Base-by-base conservation (phyloP, 495 filamentous ascomycete genomes). In the Penicillium bovifimosum region DNA sequence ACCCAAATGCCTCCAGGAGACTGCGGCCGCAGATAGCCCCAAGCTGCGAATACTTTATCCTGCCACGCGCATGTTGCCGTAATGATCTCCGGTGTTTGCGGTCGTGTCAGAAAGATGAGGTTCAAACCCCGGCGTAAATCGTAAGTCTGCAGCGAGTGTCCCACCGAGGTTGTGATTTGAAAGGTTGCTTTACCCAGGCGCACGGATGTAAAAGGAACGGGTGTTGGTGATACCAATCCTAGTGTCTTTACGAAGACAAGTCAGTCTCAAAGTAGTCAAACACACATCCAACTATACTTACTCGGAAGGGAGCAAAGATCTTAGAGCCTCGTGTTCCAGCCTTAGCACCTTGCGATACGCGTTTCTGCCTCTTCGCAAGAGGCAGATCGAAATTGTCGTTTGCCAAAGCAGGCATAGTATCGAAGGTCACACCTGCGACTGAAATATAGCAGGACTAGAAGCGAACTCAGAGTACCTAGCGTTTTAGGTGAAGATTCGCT, bases 91-190 rank as follows among this genome's bases (percentile, higher is more conserved):
- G 91, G 91, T 0, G 91, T 96, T 66, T 90, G 86, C 9, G 95
- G 93, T 33, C 89, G 80, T 18, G 87, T 96, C 48, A 96, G 78
- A 63, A 97, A 99, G 48, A 96, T 80, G 36, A 97, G 81, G 58
- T 90, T 91, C 63, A 99, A 76, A 18, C 91, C 91, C 65, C 80
- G 84, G 59, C 84, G 87, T 44, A 97, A 72, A 65, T 97, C 93
- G 70, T 97, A 97, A 2, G 93, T 97, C 65, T 97, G 93, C 10
- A 99, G 80, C 38, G 84, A 86, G 55, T 84, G 82, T 55, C 91
- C 91, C 43, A 92, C 88, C 0, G 88, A 96, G 34, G 95, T 97
- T 11, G 93, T 96, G 67, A 99, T 88, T 62, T 99, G 93, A 66
- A 93, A 96, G 14, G 91, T 95, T 6, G 90, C 88, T 67, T 95